Base-by-base conservation (phyloP, 2,329 filamentous ascomycete genomes). In the Penicillium fuscoglaucum region DNA sequence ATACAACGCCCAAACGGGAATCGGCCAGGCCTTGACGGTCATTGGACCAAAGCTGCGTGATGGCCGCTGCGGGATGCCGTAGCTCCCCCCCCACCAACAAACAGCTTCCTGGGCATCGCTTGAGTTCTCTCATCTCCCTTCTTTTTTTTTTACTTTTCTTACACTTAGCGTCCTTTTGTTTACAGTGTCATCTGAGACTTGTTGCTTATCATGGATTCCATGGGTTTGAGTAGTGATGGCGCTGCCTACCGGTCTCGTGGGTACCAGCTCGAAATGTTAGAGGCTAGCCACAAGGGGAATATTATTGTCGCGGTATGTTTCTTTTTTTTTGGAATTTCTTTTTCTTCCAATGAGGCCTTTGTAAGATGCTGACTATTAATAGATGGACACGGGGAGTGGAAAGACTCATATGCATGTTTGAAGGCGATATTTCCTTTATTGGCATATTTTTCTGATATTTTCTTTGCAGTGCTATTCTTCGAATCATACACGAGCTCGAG, bases 331-430 rank as follows among this genome's bases (percentile, higher is more conserved):
- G 19, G 19, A 21, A 21, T 21, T 21, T 21, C 19, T 4, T 6
- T 19, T 3, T 39, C 6, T 12, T 12, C 6, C 9, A 12, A 12
- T 40, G 19, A 35, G 29, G 10, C 2, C 8, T 44, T 44, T 10
- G 29, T 21, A 43, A 39, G 12, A 10, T 31, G 37, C 46, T 58
- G 43, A 60, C 52, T 29, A 19, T 13, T 17, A 6, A 2, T 44
- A 89, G 88, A 92, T 92, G 89, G 89, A 90, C 61, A 93, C 90
- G 0, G 90, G 90, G 1, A 90, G 84, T 62, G 90, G 90, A 2
- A 93, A 93, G 72, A 92, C 90, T 3, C 86, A 89, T 63, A 84
- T 92, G 88, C 90, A 82, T 75, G 82, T 74, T 47, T 53, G 17
- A 24, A 10, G 15, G 40, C 52, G 19, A 35, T 24, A 49, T 49